Conservation (phyloP, 1,284 basidiomycete species). For the Wolfiporia cocos region DNA sequence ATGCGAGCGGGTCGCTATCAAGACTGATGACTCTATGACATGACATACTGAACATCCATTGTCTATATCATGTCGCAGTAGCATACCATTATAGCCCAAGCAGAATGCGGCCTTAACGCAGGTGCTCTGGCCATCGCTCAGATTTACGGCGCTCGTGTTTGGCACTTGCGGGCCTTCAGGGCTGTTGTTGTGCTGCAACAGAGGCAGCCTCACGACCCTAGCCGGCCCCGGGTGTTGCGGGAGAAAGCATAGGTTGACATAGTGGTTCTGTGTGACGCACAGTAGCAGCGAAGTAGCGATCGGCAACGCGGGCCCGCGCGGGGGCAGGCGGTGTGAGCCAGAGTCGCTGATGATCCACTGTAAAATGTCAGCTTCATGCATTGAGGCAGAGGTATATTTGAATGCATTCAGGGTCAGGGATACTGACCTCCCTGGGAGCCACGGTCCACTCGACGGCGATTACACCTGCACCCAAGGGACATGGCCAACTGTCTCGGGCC, state of each 20-base stretch:
- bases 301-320: conserved; percentile 23
- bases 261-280: conserved; percentile 27
- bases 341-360: conserved; percentile 27
- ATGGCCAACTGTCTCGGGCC: conserved; percentile 52
- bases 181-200: conserved; percentile 13
- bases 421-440: conserved; percentile 49
- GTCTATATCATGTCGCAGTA: neutral
- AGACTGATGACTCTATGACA: conserved; percentile 45
- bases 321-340: conserved; percentile 23
- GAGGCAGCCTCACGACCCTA: conserved; percentile 17
- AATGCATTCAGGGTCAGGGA: too few relatives aligned
- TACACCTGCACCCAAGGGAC: conserved; percentile 45
- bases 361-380: neutral
- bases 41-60: neutral
- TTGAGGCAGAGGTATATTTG: neutral
- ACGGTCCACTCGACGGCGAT: conserved; percentile 60
- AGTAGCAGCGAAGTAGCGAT: conserved; percentile 21
- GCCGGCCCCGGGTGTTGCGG: conserved; percentile 14
- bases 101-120: conserved; percentile 62
- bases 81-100: conserved; percentile 54
- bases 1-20: conserved; percentile 58
- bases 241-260: conserved; percentile 20
- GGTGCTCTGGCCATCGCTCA: conserved; percentile 37
- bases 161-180: too few relatives aligned
- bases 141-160: too few relatives aligned